These are phyloP conservation scores for Nicotiana sylvestris DNA, from an alignment of 257 asterid genomes.

Conservation along the genomic window DNA sequence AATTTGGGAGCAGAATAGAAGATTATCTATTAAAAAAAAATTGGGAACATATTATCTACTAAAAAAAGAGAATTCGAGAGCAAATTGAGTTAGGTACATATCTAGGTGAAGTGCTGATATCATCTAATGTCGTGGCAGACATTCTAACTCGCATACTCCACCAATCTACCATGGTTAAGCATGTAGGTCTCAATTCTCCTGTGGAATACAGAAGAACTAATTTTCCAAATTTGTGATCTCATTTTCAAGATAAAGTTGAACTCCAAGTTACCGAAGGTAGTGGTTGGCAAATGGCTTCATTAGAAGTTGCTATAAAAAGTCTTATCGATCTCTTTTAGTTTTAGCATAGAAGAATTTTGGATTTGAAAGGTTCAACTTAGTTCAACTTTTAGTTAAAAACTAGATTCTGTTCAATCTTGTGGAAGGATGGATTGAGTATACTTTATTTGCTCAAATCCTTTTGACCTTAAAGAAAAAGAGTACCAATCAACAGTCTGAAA, in stretches of 20 bases:
- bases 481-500: too few species aligned
- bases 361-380: neutral
- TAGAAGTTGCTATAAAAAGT: neutral
- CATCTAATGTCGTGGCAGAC: neutral
- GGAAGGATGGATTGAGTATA: too few species aligned
- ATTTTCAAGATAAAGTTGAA: neutral
- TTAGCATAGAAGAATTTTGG: neutral
- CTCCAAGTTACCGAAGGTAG: neutral
- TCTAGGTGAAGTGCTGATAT: neutral
- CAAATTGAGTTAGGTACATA: neutral
- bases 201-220: neutral
- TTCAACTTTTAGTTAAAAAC: too few species aligned
- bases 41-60: too few species aligned
- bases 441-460: too few species aligned
- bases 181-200: neutral
- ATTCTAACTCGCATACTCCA: neutral
- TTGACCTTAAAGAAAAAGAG: too few species aligned
- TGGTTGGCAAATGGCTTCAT: neutral
- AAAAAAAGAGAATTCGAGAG: neutral
- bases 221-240: neutral
- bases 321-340: too few species aligned
- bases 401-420: too few species aligned
- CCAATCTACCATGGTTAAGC: neutral
- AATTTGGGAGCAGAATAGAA: too few species aligned
- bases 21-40: too few species aligned